phyloP scores from a whole-genome alignment of 495 filamentous ascomycete genomes.

The Xylaria curta region DNA sequence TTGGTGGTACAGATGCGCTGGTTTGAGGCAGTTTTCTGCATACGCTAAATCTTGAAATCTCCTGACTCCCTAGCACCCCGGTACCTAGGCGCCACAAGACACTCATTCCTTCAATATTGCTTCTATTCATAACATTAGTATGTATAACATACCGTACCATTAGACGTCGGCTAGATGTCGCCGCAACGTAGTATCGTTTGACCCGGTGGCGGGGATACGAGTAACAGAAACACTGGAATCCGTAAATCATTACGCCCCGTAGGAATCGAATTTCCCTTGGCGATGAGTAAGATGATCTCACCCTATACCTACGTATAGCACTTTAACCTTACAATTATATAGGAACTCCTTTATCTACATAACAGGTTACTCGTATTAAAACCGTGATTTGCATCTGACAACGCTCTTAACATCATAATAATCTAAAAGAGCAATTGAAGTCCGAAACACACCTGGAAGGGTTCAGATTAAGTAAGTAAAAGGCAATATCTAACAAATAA shows the following conservation, averaged over 20 bases:
- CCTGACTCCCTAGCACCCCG: not conserved
- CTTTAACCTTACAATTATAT: not conserved
- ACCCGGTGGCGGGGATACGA: not conserved
- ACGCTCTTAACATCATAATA: not conserved
- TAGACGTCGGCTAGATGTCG: not conserved
- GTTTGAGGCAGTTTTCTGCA: constrained; percentile 17
- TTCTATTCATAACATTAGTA: not conserved
- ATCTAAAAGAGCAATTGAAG: not conserved
- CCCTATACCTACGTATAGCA: not conserved
- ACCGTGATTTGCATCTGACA: not conserved
- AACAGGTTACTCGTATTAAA: not conserved
- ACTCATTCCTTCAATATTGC: not conserved
- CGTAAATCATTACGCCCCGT: not conserved
- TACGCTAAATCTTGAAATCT: not conserved
- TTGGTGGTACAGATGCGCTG: constrained; percentile 1
- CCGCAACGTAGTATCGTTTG: not conserved
- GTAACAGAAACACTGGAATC: not conserved
- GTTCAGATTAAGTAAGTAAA: not conserved
- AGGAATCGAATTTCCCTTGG: not conserved
- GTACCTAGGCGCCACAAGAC: not conserved
- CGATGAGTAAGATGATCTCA: not conserved
- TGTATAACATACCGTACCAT: not conserved
- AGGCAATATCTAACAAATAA: not conserved
- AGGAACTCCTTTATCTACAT: not conserved
- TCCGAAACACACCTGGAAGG: not conserved